Evolutionary conservation across 2,329 filamentous ascomycete species (phyloP), one percentile per base, ranked within the genome.

Genomic region (Fusarium praegraminearum): DNA sequence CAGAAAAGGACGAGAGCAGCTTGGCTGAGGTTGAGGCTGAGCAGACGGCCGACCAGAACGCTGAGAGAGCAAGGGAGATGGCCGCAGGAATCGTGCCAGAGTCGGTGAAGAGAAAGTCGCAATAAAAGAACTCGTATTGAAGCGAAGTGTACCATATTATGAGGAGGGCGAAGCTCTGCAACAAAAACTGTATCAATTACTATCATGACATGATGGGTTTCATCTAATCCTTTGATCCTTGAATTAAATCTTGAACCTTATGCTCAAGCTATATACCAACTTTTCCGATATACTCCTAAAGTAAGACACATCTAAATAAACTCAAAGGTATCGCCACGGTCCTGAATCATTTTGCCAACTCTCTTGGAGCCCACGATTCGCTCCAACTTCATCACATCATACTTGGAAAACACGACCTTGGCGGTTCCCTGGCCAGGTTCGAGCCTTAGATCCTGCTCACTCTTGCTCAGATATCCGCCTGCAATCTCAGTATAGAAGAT

Each of bases 321-420:
- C 77, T 97, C 94, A 87, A 98, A 99, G 1, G 93, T 96, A 86
- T 98, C 95, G 5, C 90, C 90, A 76, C 88, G 89, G 73, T 97
- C 93, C 66, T 86, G 87, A 59, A 98, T 83, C 93, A 99, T 96
- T 78, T 89, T 92, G 18, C 89, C 90, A 9, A 96, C 89, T 67
- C 96, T 87, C 81, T 91, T 88, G 3, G 87, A 92, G 2, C 96
- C 96, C 3, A 94, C 94, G 40, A 98, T 83, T 60, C 96, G 87
- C 84, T 99, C 96, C 74, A 98, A 80, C 83, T 92, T 94, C 82
- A 98, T 83, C 15, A 90, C 88, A 82, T 99, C 96, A 85, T 94
- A 98, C 79, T 90, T 94, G 11, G 92, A 95, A 77, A 98, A 98
- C 68, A 96, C 78, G 76, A 80, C 86, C 75, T 82, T 83, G 11